phyloP scores from a whole-genome alignment of 768 basidiomycete species.

The Hypholoma sublateritium region DNA sequence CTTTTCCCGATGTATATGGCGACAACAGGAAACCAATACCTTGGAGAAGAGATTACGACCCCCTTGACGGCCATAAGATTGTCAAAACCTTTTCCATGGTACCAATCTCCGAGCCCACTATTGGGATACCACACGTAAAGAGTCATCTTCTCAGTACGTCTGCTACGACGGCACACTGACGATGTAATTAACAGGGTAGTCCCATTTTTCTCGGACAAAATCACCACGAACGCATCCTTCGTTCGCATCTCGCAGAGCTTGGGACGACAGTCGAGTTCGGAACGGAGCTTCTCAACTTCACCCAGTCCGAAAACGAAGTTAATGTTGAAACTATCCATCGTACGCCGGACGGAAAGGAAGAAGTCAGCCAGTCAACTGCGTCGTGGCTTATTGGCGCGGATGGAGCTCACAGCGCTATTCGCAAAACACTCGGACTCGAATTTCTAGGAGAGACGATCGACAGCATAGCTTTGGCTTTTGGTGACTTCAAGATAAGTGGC shows the following conservation, averaged over 20 bases:
- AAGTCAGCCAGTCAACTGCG: constrained; percentile 26
- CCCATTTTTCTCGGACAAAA: constrained; percentile 28
- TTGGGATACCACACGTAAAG: constrained; percentile 31
- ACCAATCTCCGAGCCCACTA: constrained; percentile 24
- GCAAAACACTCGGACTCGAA: constrained; percentile 36
- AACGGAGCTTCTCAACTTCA: constrained; percentile 42
- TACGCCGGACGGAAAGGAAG: constrained; percentile 16
- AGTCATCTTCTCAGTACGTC: neutral
- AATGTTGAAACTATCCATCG: constrained; percentile 31
- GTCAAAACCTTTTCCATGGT: constrained; percentile 26
- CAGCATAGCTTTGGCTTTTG: constrained; percentile 33
- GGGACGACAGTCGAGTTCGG: constrained; percentile 39
- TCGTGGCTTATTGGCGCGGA: constrained; percentile 44
- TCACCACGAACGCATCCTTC: constrained; percentile 34
- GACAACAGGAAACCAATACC: constrained; percentile 16
- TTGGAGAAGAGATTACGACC: constrained; percentile 31
- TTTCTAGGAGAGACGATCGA: constrained; percentile 41
- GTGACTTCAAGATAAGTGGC: constrained; percentile 41
- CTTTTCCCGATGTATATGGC: constrained; percentile 34
- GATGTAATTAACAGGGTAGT: neutral
- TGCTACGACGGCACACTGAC: neutral
- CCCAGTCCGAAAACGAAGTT: constrained; percentile 35
- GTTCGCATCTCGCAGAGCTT: constrained; percentile 28
- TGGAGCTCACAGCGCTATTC: constrained; percentile 40
- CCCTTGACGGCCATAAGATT: constrained; percentile 23